Conservation (phyloP, 208 protist genomes). For the Crithidia mellificae region DNA sequence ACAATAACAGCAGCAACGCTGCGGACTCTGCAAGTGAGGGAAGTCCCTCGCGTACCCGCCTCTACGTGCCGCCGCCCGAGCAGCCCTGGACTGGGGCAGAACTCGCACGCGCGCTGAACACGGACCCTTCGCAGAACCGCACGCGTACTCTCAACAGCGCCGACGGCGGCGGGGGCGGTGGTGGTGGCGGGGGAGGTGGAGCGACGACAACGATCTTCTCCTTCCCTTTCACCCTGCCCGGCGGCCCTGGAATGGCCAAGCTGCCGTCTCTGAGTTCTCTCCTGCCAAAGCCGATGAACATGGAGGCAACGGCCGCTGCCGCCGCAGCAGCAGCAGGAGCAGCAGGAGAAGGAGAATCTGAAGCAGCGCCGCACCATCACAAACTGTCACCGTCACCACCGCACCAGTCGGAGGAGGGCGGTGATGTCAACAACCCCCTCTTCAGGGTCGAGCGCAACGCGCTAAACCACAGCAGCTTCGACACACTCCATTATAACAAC, state of each 20-base stretch:
- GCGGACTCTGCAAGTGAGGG: conserved; percentile 8
- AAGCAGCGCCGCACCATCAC: too few relatives aligned
- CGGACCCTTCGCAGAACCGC: background rate
- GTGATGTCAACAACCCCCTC: background rate
- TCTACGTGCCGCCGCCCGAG: conserved; percentile 29
- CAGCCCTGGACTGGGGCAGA: conserved; percentile 10
- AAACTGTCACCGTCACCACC: too few relatives aligned
- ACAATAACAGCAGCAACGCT: conserved; percentile 1
- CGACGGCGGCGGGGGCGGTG: background rate
- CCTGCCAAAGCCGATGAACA: conserved; percentile 4
- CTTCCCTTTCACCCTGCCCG: conserved; percentile 17
- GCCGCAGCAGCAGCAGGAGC: background rate
- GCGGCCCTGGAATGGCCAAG: background rate
- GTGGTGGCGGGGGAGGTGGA: background rate
- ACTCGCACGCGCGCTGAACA: conserved; percentile 1
- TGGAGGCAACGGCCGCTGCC: background rate
- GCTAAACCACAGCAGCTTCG: conserved; percentile 2
- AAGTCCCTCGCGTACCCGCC: background rate
- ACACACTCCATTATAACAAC: too few relatives aligned
- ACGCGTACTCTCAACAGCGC: background rate
- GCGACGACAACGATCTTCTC: conserved; percentile 11
- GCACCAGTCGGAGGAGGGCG: too few relatives aligned
- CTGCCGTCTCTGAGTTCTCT: conserved; percentile 14
- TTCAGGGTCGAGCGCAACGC: background rate
- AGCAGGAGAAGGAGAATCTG: too few relatives aligned